These are phyloP conservation scores for Tinospora cordifolia DNA, from an alignment of 164 flowering plant genomes.

Conservation along the genomic window DNA sequence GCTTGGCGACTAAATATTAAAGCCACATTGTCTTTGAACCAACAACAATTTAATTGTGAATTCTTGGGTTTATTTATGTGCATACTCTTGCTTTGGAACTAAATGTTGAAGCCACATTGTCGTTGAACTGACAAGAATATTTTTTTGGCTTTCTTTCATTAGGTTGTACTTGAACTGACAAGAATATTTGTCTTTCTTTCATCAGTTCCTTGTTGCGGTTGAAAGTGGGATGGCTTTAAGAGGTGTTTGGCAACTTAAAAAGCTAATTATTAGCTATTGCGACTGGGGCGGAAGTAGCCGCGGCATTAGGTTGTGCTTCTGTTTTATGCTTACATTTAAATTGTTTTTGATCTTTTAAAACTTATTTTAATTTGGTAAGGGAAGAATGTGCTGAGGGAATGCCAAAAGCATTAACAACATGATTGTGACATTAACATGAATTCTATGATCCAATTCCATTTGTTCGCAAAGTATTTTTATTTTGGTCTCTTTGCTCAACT, in stretches of 20 bases:
- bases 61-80: no score
- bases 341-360: background rate
- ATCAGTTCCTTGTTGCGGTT: background rate
- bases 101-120: no score
- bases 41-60: no score
- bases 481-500: no score
- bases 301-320: slow-evolving; percentile 56
- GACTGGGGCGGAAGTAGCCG: slow-evolving; percentile 95
- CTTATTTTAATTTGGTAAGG: background rate
- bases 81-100: no score
- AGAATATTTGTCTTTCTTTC: background rate
- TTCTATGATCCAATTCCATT: background rate
- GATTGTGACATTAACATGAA: background rate
- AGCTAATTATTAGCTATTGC: slow-evolving; percentile 75
- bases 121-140: no score
- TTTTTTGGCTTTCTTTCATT: no score
- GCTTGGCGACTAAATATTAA: background rate
- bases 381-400: background rate
- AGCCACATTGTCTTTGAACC: background rate
- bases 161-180: background rate
- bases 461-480: no score
- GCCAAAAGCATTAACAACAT: background rate
- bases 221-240: slow-evolving; percentile 51
- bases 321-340: background rate
- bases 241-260: slow-evolving; percentile 87